Base-by-base conservation (phyloP, 495 filamentous ascomycete genomes). In the Daldinia loculata region DNA sequence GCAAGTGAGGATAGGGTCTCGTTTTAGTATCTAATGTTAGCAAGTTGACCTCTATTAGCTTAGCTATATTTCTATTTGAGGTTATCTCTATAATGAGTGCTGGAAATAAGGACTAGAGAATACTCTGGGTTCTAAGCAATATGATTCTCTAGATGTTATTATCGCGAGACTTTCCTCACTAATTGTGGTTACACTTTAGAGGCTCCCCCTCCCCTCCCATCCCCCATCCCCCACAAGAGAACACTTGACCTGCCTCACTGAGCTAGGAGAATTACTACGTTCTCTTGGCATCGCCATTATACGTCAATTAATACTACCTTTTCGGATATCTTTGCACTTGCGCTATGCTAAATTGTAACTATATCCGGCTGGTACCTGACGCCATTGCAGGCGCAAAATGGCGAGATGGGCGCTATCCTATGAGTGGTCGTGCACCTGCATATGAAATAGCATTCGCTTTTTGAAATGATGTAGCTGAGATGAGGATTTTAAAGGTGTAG, bases 211-310 rank as follows among this genome's bases (percentile, higher is more conserved):
- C 60, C 55, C 34, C 56, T 53, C 59, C 60, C 56, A 56, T 56
- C 27, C 60, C 55, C 34, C 24, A 41, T 69, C 66, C 34, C 53
- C 43, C 34, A 30, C 34, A 36, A 6, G 12, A 29, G 17, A 48
- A 26, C 14, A 30, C 26, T n/a, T 39, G 61, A 70, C 67, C 67
- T 70, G 48, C 67, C 61, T 61, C 22, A 65, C 53, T 56, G 19
- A 51, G 67, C 38, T 51, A 56, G 48, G 14, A 48, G 36, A 38
- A 65, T 70, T 65, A 70, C 61, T 65, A 61, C 48, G 11, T 17
- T 50, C 1, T 9, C 67, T 70, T 65, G 67, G 67, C 67, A 41
- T 56, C 34, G 5, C 61, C 22, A 17, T 56, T 26, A n/a, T 22
- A 29, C 0, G 14, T 39, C 9, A 15, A 24, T 22, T 7, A n/a